These are phyloP conservation scores for Juncus effusus DNA, from an alignment of 176 grass and related monocot species.

Conservation along the genomic window DNA sequence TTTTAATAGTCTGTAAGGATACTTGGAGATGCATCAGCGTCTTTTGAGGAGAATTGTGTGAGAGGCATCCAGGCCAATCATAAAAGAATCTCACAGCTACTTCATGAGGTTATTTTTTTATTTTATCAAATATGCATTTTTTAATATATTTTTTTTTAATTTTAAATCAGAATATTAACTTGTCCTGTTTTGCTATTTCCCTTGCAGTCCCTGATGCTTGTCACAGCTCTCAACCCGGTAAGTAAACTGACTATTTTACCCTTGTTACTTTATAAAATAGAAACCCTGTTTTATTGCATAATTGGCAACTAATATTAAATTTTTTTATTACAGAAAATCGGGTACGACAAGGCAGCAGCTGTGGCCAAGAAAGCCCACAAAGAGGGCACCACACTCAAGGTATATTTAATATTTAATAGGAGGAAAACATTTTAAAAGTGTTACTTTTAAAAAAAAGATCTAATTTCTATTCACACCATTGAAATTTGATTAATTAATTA, in stretches of 20 bases:
- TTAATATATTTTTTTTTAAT: background rate
- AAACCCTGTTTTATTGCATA: slow-evolving; percentile 7
- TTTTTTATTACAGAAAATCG: slow-evolving; percentile 61
- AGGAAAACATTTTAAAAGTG: too few relatives aligned
- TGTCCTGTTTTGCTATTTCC: slow-evolving; percentile 15
- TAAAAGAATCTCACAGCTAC: slow-evolving; percentile 71
- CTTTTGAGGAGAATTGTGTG: slow-evolving; percentile 86
- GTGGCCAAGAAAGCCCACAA: slow-evolving; percentile 96
- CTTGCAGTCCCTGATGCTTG: slow-evolving; percentile 81
- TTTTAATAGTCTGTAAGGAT: slow-evolving; percentile 54
- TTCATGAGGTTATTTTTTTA: slow-evolving; percentile 60
- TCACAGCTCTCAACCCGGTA: slow-evolving; percentile 86
- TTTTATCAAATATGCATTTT: slow-evolving; percentile 11
- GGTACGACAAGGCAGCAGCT: slow-evolving; percentile 83
- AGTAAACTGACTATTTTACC: slow-evolving; percentile 36
- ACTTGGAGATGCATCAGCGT: slow-evolving; percentile 70
- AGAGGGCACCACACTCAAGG: slow-evolving; percentile 88
- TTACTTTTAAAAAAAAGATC: too few relatives aligned
- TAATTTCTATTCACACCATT: too few relatives aligned
- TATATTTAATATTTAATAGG: slow-evolving; percentile 28
- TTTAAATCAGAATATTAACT: background rate
- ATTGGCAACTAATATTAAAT: slow-evolving; percentile 7
- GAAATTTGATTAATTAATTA: too few relatives aligned
- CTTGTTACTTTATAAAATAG: too few relatives aligned
- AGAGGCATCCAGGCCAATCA: slow-evolving; percentile 83